Conservation (phyloP, 768 basidiomycete species). For the Suillus paluster region DNA sequence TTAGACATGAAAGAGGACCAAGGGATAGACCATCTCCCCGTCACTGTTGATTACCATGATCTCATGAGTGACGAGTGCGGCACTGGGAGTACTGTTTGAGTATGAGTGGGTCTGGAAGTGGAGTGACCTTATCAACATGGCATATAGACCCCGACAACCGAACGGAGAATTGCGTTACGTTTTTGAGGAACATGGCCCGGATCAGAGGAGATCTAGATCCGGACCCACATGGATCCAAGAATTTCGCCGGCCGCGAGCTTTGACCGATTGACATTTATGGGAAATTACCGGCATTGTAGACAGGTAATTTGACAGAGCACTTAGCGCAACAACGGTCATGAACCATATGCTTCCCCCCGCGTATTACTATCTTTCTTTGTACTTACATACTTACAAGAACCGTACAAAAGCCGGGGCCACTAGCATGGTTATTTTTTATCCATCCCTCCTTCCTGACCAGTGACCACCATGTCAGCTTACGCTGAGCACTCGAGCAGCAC, state of each 20-base stretch:
- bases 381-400: background rate
- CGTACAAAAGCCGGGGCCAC: background rate
- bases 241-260: background rate
- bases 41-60: no score
- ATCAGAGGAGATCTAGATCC: background rate
- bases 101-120: no score
- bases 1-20: background rate
- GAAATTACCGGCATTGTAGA: background rate
- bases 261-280: background rate
- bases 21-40: no score
- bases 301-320: background rate
- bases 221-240: background rate
- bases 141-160: no score
- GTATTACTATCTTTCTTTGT: background rate
- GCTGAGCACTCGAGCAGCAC: conserved; percentile 21
- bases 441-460: background rate
- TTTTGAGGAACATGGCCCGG: no score
- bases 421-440: background rate
- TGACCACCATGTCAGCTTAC: conserved; percentile 21
- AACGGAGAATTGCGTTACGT: no score
- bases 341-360: no score
- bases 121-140: no score
- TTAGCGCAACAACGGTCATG: background rate
- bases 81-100: no score
- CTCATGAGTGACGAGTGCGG: no score